Evolutionary conservation across 192 early-diverging fungal genomes (phyloP).

Genomic region (Funneliformis mosseae): DNA sequence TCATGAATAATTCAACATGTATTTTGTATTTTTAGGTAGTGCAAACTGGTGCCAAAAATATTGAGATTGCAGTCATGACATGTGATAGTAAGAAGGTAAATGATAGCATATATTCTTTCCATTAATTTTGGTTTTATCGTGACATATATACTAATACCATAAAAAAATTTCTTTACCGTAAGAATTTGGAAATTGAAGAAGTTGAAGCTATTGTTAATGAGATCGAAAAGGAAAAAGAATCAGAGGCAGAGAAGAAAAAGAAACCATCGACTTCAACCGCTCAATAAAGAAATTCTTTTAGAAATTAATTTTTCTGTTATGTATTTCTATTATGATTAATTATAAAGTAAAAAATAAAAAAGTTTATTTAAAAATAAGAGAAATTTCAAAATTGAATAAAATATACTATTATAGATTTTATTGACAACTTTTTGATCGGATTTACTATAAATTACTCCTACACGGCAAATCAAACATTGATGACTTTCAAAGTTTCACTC

Average conservation of each 20-base stretch:
- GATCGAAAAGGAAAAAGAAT: slow-evolving; percentile 91
- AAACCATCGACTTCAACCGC: slow-evolving; percentile 36
- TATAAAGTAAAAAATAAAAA: too few species aligned
- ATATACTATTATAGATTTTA: too few species aligned
- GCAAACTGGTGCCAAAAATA: slow-evolving; percentile 99
- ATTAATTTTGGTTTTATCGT: background rate
- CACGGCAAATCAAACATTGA: too few species aligned
- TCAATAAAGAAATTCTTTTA: background rate
- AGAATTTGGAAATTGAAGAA: slow-evolving; percentile 71
- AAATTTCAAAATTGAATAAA: too few species aligned
- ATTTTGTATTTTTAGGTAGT: slow-evolving; percentile 67
- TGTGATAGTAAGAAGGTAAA: slow-evolving; percentile 55
- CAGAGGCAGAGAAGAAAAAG: slow-evolving; percentile 83
- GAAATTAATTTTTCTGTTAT: too few species aligned
- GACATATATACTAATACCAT: background rate
- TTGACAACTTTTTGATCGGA: too few species aligned
- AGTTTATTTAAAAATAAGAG: too few species aligned
- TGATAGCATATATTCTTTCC: background rate
- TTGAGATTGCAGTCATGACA: slow-evolving; percentile 95
- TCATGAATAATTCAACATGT: background rate
- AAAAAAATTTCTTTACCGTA: background rate
- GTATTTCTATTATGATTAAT: too few species aligned
- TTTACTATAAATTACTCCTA: too few species aligned
- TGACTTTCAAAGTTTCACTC: too few species aligned
- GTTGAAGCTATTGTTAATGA: slow-evolving; percentile 73